A percentile compares a stretch with the other conserved stretches of the same genome.
These are phyloP conservation scores for Chrysoporthe cubensis DNA, from an alignment of 2,329 filamentous ascomycete species.

Conservation along the genomic window DNA sequence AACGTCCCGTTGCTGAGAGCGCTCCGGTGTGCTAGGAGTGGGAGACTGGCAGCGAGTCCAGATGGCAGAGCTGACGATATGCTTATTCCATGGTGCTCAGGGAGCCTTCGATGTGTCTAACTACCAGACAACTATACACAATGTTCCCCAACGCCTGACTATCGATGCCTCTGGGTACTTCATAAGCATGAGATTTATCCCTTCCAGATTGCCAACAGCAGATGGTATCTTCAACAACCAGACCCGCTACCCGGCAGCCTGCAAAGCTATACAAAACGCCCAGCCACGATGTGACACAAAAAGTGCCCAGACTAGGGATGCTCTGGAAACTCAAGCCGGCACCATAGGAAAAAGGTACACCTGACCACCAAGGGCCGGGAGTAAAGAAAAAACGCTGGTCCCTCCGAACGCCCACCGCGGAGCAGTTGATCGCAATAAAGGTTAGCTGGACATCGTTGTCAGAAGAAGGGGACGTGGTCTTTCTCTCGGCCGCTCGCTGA, in stretches of 20 bases:
- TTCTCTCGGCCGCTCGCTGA: neutral
- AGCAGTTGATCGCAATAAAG: neutral
- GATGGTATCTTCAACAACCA: slow-evolving; percentile 19
- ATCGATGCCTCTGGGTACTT: neutral
- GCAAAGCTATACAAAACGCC: neutral
- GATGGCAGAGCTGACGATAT: neutral
- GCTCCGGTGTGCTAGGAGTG: too few relatives aligned
- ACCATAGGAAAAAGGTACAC: neutral
- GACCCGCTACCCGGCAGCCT: slow-evolving; percentile 9
- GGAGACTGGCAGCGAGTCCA: neutral
- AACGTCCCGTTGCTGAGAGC: too few relatives aligned
- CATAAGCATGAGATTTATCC: slow-evolving; percentile 1
- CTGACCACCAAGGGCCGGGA: neutral
- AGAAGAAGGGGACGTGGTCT: slow-evolving; percentile 8
- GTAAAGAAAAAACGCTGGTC: neutral
- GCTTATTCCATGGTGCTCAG: neutral
- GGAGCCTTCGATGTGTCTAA: too few relatives aligned
- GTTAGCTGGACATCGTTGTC: slow-evolving; percentile 14
- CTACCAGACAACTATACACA: neutral
- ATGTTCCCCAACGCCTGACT: slow-evolving; percentile 21
- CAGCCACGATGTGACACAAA: neutral
- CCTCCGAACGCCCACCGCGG: neutral
- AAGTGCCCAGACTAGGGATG: slow-evolving; percentile 4
- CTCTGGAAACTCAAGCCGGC: neutral
- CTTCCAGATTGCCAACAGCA: slow-evolving; percentile 17